Evolutionary conservation across 768 basidiomycete species (phyloP).

Genomic region (Strobilomyces confusus): DNA sequence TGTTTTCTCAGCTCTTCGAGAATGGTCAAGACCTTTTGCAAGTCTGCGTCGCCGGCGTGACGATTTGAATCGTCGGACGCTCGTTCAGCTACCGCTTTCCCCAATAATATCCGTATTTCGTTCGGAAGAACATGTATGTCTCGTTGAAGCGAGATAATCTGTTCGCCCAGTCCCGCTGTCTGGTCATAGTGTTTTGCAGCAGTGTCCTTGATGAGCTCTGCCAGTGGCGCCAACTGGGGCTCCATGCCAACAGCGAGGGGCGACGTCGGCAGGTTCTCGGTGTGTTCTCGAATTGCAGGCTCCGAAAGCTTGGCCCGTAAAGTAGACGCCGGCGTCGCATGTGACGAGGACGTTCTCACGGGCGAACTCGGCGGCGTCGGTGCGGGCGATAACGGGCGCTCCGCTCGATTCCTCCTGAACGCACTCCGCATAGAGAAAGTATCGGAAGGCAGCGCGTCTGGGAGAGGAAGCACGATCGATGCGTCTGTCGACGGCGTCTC

Average conservation of each 20-base stretch:
- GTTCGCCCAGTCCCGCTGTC: constrained; percentile 30
- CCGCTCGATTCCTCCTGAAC: constrained; percentile 14
- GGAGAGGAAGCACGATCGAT: constrained; percentile 25
- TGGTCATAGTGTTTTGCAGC: constrained; percentile 35
- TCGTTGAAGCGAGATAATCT: constrained; percentile 31
- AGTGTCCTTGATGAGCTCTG: constrained; percentile 33
- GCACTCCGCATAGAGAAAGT: constrained; percentile 20
- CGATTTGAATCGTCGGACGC: not conserved
- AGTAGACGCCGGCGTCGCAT: not conserved
- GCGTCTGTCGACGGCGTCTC: constrained; percentile 21
- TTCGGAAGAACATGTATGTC: constrained; percentile 29
- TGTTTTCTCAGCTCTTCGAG: constrained; percentile 21
- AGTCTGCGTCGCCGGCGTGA: not conserved
- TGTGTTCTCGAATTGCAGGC: constrained; percentile 17
- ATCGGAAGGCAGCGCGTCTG: constrained; percentile 10
- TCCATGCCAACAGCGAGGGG: constrained; percentile 8
- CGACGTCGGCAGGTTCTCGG: constrained; percentile 13
- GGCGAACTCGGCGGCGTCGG: constrained; percentile 15
- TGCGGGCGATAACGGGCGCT: not conserved
- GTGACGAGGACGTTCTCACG: not conserved
- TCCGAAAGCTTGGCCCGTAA: constrained; percentile 20
- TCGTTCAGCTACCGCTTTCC: constrained; percentile 3
- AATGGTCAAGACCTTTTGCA: constrained; percentile 7
- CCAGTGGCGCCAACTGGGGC: constrained; percentile 25
- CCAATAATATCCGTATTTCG: constrained; percentile 22